Conservation (phyloP, 179 eudicot genomes). For the Sideroxylon spinosum region DNA sequence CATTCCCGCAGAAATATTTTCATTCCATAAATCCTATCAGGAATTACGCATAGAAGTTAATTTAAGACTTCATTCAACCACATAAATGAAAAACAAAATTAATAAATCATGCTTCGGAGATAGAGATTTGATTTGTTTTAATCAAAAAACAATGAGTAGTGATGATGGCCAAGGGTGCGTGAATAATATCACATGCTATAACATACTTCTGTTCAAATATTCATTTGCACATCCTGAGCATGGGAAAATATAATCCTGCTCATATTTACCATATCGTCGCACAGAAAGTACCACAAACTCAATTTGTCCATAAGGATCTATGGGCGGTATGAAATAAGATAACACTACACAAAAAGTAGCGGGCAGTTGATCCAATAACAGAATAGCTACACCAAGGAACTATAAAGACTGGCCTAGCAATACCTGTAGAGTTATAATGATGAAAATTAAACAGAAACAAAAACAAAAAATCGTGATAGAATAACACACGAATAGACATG, state of each 20-base stretch:
- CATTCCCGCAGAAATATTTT: neutral
- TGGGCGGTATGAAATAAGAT: neutral
- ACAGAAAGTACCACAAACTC: neutral
- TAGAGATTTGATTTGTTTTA: too few species aligned
- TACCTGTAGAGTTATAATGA: too few species aligned
- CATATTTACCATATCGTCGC: neutral
- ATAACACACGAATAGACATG: too few species aligned
- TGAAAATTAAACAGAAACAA: neutral
- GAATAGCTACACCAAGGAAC: neutral
- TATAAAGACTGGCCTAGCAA: neutral
- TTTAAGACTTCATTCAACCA: neutral
- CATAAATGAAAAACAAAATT: neutral
- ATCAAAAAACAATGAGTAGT: too few species aligned
- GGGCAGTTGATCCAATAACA: too few species aligned
- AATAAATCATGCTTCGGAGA: neutral
- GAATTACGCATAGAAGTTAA: neutral
- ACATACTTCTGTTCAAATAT: neutral
- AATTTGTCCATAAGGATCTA: neutral
- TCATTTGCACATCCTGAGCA: neutral
- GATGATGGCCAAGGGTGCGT: too few species aligned
- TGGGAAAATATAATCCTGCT: neutral
- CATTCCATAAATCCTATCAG: constrained; percentile 5
- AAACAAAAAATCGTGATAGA: too few species aligned
- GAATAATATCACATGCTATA: neutral
- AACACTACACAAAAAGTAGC: neutral